These are phyloP conservation scores for Trifolium pratense DNA, from an alignment of 306 rosid genomes.

Conservation along the genomic window DNA sequence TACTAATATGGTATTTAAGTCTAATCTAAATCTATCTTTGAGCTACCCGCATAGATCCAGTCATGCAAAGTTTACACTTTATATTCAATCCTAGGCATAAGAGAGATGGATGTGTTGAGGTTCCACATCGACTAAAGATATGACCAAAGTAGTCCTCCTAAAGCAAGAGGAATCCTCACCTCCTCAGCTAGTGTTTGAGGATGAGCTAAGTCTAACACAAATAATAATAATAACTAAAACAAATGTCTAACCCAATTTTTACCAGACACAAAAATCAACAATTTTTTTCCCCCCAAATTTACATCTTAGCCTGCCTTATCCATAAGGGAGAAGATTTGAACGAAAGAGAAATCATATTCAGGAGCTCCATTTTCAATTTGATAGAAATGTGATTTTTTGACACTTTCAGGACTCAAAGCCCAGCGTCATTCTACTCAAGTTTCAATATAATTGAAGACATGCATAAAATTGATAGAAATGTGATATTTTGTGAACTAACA, in stretches of 20 bases:
- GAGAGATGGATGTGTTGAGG: background rate
- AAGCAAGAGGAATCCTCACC: conserved; percentile 9
- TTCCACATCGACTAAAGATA: conserved; percentile 4
- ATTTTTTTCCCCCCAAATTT: background rate
- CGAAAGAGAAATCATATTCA: background rate
- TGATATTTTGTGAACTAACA: background rate
- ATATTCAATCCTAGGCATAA: background rate
- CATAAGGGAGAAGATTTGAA: conserved; percentile 6
- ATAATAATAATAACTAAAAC: background rate
- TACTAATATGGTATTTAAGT: background rate
- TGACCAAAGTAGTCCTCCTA: conserved; percentile 2
- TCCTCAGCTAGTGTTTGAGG: background rate
- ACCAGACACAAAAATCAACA: background rate
- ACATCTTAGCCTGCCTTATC: conserved; percentile 15
- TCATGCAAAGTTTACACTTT: background rate
- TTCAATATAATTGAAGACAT: conserved; percentile 24
- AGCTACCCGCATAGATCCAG: background rate
- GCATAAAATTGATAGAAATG: conserved; percentile 35
- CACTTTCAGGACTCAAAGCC: conserved; percentile 20
- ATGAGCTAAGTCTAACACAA: background rate
- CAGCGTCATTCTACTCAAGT: conserved; percentile 30
- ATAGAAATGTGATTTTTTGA: conserved; percentile 28
- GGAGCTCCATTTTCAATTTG: conserved; percentile 25
- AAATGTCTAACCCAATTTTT: conserved; percentile 7
- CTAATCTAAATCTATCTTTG: conserved; percentile 2